Evolutionary conservation across 192 early-diverging fungal genomes (phyloP).

Genomic region (Fimicolochytrium jonesii): DNA sequence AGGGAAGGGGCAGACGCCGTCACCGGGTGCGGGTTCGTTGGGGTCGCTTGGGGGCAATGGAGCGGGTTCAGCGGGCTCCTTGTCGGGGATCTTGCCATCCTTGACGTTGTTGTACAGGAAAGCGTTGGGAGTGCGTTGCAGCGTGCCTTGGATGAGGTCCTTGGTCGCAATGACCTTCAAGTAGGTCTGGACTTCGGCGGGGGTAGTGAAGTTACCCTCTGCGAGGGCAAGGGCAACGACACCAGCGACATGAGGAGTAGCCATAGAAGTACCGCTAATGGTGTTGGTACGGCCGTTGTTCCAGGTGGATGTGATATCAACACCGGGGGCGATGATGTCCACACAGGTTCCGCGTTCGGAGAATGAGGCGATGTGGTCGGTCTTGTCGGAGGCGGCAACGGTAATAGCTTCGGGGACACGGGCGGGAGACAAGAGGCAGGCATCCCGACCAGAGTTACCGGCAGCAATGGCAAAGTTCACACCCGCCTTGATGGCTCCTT

Average conservation of each 20-base stretch:
- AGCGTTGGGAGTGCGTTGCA: background rate
- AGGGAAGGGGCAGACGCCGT: conserved; percentile 48
- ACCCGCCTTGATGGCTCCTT: conserved; percentile 21
- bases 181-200: conserved; percentile 39
- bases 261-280: conserved; percentile 75
- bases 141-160: conserved; percentile 19
- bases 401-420: conserved; percentile 21
- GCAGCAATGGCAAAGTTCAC: conserved; percentile 49
- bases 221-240: conserved; percentile 31
- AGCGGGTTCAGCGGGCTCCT: conserved; percentile 35
- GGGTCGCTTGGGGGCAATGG: conserved; percentile 26
- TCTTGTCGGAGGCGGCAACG: conserved; percentile 29
- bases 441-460: conserved; percentile 40
- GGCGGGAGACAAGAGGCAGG: conserved; percentile 54
- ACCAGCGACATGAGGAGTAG: conserved; percentile 50
- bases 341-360: conserved; percentile 55
- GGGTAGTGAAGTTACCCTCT: conserved; percentile 47
- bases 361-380: conserved; percentile 39
- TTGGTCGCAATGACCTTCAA: conserved; percentile 30
- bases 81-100: conserved; percentile 18
- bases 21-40: conserved; percentile 31
- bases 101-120: conserved; percentile 18
- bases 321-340: conserved; percentile 59
- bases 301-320: conserved; percentile 42
- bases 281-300: conserved; percentile 55